A percentile compares a stretch with the other conserved stretches of the same genome.
Conservation (phyloP, 257 asterid genomes). For the Lycium barbarum region DNA sequence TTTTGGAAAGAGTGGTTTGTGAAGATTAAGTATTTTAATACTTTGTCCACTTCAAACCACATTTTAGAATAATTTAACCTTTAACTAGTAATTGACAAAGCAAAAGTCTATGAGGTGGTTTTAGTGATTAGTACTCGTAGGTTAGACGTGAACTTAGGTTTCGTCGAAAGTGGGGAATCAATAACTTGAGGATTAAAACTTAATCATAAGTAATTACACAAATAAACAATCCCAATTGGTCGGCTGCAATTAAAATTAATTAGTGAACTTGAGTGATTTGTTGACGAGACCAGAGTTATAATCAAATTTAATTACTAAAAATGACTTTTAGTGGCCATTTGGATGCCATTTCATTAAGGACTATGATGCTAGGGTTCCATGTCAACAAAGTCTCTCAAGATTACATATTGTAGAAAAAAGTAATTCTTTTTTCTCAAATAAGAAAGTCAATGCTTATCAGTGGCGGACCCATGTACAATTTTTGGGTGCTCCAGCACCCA, state of each 20-base stretch:
- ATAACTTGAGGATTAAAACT: not conserved
- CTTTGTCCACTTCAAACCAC: not conserved
- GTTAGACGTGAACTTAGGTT: constrained; percentile 19
- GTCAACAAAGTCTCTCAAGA: not conserved
- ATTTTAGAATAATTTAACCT: not conserved
- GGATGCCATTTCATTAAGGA: constrained; percentile 7
- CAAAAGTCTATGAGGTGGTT: not conserved
- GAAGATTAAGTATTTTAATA: not conserved
- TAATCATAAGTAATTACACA: not conserved
- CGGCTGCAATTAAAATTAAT: not conserved
- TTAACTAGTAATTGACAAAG: not conserved
- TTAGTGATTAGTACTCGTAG: not conserved
- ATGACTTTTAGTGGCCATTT: constrained; percentile 21
- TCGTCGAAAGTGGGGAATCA: not conserved
- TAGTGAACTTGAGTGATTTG: constrained; percentile 14
- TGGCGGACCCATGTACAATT: too few relatives aligned
- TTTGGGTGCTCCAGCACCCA: too few relatives aligned
- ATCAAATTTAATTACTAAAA: constrained; percentile 16
- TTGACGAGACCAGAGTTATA: not conserved
- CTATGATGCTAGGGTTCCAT: constrained; percentile 17
- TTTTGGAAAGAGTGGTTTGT: too few relatives aligned
- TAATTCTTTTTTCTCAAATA: not conserved
- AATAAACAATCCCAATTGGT: constrained; percentile 6
- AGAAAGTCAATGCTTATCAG: constrained; percentile 20
- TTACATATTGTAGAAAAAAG: not conserved